These are phyloP conservation scores for Kodamaea derodonti DNA, from an alignment of 1,139 yeast species.

Conservation along the genomic window DNA sequence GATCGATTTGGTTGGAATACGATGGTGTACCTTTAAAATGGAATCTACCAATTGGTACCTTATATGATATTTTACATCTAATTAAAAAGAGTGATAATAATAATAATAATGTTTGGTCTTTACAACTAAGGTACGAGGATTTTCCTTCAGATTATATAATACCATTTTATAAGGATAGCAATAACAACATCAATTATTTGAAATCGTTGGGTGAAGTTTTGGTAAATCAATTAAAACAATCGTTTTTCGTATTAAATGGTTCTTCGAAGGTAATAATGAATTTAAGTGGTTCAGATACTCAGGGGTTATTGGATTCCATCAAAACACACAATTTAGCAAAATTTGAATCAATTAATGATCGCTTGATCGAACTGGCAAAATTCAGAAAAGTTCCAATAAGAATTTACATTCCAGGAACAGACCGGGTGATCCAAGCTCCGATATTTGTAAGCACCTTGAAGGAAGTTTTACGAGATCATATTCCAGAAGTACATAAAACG, in stretches of 20 bases:
- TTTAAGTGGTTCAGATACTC: conserved; percentile 59
- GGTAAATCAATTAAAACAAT: conserved; percentile 77
- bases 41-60: conserved; percentile 75
- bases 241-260: conserved; percentile 70
- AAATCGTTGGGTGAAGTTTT: conserved; percentile 47
- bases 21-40: conserved; percentile 65
- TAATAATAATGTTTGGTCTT: conserved; percentile 40
- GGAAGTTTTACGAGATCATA: conserved; percentile 16
- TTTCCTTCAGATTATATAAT: conserved; percentile 55
- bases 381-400: conserved; percentile 54
- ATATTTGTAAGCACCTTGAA: conserved; percentile 12
- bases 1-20: conserved; percentile 62
- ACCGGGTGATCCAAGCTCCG: conserved; percentile 47
- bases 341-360: conserved; percentile 23
- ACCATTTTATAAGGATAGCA: conserved; percentile 31
- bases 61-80: conserved; percentile 50
- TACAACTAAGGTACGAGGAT: conserved; percentile 39
- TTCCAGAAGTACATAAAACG: conserved; percentile 31
- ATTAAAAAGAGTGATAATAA: background rate
- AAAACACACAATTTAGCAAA: conserved; percentile 26
- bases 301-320: conserved; percentile 54
- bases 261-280: conserved; percentile 73
- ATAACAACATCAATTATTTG: conserved; percentile 19
- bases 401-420: conserved; percentile 49
- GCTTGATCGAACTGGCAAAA: conserved; percentile 25